phyloP scores from a whole-genome alignment of 805 yeast genomes.

The Ogataea polymorpha region DNA sequence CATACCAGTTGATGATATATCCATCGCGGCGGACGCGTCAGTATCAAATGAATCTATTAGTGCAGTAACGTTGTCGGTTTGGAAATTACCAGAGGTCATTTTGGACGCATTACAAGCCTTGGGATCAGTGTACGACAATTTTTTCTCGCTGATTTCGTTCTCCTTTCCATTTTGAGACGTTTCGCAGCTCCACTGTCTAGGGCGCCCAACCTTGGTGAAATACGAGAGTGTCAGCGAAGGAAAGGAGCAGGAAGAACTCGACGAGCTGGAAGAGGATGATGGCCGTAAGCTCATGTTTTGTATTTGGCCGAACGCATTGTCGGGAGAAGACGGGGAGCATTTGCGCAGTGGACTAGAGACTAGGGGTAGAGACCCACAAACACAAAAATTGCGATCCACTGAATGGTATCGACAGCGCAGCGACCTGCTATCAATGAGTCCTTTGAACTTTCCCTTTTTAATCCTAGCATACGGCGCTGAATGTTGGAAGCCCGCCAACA shows the following conservation, averaged over 20 bases:
- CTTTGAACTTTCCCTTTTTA: slow-evolving; percentile 22
- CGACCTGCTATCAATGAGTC: slow-evolving; percentile 19
- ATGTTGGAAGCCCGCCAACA: slow-evolving; percentile 1
- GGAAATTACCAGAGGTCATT: not conserved
- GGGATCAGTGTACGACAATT: too few relatives aligned
- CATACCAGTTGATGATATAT: slow-evolving; percentile 3
- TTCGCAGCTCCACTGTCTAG: slow-evolving; percentile 5
- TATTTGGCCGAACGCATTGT: not conserved
- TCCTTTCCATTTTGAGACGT: not conserved
- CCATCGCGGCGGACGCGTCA: slow-evolving; percentile 6
- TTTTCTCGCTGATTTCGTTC: not conserved
- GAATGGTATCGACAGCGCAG: slow-evolving; percentile 20
- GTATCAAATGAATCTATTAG: slow-evolving; percentile 1
- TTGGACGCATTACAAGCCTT: not conserved
- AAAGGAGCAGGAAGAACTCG: slow-evolving; percentile 15
- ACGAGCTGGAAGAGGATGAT: slow-evolving; percentile 13
- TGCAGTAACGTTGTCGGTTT: not conserved
- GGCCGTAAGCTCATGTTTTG: not conserved
- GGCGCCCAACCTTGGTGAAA: slow-evolving; percentile 14
- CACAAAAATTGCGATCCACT: slow-evolving; percentile 15
- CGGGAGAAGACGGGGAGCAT: slow-evolving; percentile 1
- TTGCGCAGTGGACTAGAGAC: slow-evolving; percentile 22
- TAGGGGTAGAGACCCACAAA: slow-evolving; percentile 19
- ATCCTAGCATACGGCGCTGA: slow-evolving; percentile 11
- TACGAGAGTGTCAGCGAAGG: slow-evolving; percentile 19